A percentile compares a stretch with the other conserved stretches of the same genome.
Conservation (phyloP, 495 filamentous ascomycete genomes). For the Penicillium atrosanguineum region DNA sequence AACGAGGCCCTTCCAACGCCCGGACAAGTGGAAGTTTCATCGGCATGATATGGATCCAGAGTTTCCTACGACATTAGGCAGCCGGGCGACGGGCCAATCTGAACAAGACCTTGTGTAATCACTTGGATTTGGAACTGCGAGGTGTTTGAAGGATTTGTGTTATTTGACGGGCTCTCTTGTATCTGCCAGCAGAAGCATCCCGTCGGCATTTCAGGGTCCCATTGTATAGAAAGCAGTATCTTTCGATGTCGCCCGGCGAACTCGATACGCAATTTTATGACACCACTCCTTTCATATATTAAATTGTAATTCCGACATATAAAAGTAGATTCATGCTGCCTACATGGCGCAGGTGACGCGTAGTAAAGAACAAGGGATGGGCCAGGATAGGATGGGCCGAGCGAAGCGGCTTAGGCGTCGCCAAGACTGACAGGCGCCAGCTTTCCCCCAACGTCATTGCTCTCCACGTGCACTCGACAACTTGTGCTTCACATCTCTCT, state of each 20-base stretch:
- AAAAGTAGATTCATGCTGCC: neutral
- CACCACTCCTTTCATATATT: neutral
- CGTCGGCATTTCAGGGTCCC: neutral
- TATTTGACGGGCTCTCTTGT: neutral
- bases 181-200: slow-evolving; percentile 1
- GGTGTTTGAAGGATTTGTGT: neutral
- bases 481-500: slow-evolving; percentile 7
- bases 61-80: neutral
- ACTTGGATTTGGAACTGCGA: neutral
- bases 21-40: slow-evolving; percentile 4
- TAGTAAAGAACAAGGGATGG: slow-evolving; percentile 13
- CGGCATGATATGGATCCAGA: slow-evolving; percentile 1
- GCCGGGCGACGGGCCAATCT: neutral
- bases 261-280: neutral
- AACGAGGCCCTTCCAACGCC: slow-evolving; percentile 2
- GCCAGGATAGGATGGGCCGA: slow-evolving; percentile 9
- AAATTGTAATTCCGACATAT: neutral
- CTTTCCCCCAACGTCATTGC: slow-evolving; percentile 42
- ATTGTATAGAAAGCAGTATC: neutral
- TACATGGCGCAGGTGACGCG: slow-evolving; percentile 5
- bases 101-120: neutral
- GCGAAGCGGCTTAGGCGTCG: slow-evolving; percentile 27
- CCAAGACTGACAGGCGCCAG: slow-evolving; percentile 39
- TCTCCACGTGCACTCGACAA: slow-evolving; percentile 18
- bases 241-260: neutral